Evolutionary conservation across 2,329 filamentous ascomycete genomes (phyloP).

Genomic region (Paecilomyces formosus): DNA sequence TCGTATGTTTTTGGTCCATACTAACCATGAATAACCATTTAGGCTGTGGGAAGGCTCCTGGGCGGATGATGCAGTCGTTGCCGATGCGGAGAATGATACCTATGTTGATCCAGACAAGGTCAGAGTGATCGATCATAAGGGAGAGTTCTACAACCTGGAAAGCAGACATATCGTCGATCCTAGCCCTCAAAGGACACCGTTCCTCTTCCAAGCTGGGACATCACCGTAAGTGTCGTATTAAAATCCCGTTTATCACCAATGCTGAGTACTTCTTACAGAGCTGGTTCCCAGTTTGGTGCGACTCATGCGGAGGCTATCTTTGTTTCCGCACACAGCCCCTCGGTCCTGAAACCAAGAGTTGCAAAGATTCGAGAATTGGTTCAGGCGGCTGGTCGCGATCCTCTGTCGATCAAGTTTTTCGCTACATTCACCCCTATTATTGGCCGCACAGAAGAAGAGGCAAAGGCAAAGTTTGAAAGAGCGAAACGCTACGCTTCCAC

Average conservation of each 20-base stretch:
- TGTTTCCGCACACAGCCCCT: slow-evolving; percentile 47
- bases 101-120: slow-evolving; percentile 55
- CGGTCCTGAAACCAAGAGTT: slow-evolving; percentile 44
- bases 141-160: slow-evolving; percentile 46
- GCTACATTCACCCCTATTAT: slow-evolving; percentile 45
- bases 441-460: slow-evolving; percentile 46
- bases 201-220: slow-evolving; percentile 54
- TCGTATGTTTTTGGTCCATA: background rate
- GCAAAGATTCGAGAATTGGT: slow-evolving; percentile 47
- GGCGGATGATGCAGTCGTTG: slow-evolving; percentile 50
- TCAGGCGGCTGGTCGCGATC: slow-evolving; percentile 46
- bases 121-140: slow-evolving; percentile 53
- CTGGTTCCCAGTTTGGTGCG: slow-evolving; percentile 50
- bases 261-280: slow-evolving; percentile 13
- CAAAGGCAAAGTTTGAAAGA: slow-evolving; percentile 45
- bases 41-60: slow-evolving; percentile 51
- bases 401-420: slow-evolving; percentile 51
- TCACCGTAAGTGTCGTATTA: slow-evolving; percentile 27
- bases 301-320: slow-evolving; percentile 56
- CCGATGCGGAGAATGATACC: slow-evolving; percentile 46
- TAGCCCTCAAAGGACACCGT: slow-evolving; percentile 50
- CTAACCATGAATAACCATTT: background rate
- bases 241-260: background rate
- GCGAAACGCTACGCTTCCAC: slow-evolving; percentile 46
- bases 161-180: slow-evolving; percentile 46